Percentiles rank a stretch among this genome's conserved stretches.
Conservation (phyloP, 352 stramenopile species). For the Globisporangium alternatum region DNA sequence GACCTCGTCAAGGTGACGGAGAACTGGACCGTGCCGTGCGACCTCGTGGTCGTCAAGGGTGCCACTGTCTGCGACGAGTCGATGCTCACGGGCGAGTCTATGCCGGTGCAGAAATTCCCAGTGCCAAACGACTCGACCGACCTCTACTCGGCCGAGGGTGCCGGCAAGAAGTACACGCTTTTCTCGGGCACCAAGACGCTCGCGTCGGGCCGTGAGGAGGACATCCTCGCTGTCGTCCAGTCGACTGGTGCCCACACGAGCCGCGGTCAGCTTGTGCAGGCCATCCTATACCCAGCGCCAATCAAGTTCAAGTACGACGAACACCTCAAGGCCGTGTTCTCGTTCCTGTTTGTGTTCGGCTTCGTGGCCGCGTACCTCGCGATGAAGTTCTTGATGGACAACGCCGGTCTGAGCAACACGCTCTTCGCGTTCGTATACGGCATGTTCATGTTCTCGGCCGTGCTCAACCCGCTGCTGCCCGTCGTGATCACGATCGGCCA, state of each 20-base stretch:
- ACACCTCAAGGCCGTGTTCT: constrained; percentile 81
- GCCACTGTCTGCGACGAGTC: constrained; percentile 71
- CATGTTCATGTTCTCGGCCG: constrained; percentile 77
- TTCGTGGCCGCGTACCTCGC: constrained; percentile 67
- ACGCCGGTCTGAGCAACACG: constrained; percentile 69
- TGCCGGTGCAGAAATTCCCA: constrained; percentile 85
- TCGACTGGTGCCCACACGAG: constrained; percentile 82
- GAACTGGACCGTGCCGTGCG: constrained; percentile 72
- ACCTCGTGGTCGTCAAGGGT: constrained; percentile 69
- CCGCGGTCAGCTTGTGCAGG: constrained; percentile 80
- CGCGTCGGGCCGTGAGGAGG: constrained; percentile 53
- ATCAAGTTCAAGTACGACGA: constrained; percentile 92
- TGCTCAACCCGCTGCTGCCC: constrained; percentile 83
- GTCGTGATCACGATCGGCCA: constrained; percentile 89
- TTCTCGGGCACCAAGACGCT: constrained; percentile 84
- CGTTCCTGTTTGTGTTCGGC: constrained; percentile 78
- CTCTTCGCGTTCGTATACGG: constrained; percentile 68
- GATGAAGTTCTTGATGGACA: constrained; percentile 71
- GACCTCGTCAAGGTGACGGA: constrained; percentile 63
- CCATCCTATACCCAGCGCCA: constrained; percentile 82
- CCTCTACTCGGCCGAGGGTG: constrained; percentile 50
- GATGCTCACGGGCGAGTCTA: constrained; percentile 78
- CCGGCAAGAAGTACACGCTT: constrained; percentile 84
- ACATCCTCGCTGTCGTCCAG: constrained; percentile 76
- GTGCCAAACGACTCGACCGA: constrained; percentile 44